phyloP scores from a whole-genome alignment of 2,329 filamentous ascomycete species.

The Didymella exigua region DNA sequence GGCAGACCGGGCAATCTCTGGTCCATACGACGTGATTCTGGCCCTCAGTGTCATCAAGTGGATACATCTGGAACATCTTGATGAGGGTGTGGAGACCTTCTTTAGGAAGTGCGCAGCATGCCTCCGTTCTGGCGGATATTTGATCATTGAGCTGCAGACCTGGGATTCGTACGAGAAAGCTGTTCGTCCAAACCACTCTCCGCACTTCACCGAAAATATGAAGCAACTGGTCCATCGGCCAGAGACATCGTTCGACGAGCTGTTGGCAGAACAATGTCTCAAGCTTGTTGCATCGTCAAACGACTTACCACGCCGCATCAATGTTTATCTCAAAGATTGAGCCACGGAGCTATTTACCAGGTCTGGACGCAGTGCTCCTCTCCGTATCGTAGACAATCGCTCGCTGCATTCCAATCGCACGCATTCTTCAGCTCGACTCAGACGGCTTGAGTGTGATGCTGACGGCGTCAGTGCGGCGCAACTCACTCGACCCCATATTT shows the following conservation, averaged over 20 bases:
- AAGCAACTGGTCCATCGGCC: constrained; percentile 37
- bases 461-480: background rate
- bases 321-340: constrained; percentile 41
- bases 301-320: constrained; percentile 41
- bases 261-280: constrained; percentile 37
- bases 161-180: constrained; percentile 48
- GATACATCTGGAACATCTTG: constrained; percentile 47
- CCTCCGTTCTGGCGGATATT: constrained; percentile 37
- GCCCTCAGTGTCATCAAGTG: constrained; percentile 50
- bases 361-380: background rate
- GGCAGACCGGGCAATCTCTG: constrained; percentile 28
- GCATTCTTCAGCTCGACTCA: background rate
- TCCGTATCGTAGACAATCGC: background rate
- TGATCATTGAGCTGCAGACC: constrained; percentile 44
- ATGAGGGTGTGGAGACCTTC: constrained; percentile 40
- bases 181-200: constrained; percentile 39
- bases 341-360: background rate
- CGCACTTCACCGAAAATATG: constrained; percentile 40
- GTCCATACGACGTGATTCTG: constrained; percentile 46
- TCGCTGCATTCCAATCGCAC: background rate
- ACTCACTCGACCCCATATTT: background rate
- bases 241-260: constrained; percentile 41
- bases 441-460: background rate
- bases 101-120: constrained; percentile 41
- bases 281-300: constrained; percentile 36